These are phyloP conservation scores for Letharia columbiana DNA, from an alignment of 495 filamentous ascomycete genomes.

Conservation along the genomic window DNA sequence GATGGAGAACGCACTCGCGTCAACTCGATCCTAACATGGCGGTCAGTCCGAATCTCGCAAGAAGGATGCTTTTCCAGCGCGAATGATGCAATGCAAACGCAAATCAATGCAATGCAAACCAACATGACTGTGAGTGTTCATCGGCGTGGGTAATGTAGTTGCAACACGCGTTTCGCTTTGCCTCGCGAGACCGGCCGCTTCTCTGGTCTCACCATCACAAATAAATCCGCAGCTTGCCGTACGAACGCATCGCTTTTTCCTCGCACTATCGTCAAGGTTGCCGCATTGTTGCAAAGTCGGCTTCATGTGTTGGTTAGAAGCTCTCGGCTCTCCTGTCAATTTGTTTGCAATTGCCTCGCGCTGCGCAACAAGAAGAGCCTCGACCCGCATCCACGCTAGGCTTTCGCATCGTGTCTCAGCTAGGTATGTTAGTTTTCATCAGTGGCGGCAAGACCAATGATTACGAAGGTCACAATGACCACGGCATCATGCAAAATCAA, in stretches of 20 bases:
- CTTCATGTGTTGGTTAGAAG: background rate
- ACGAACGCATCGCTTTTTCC: constrained; percentile 6
- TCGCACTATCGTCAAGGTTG: constrained; percentile 3
- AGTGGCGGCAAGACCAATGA: background rate
- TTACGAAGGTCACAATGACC: background rate
- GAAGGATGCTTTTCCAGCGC: constrained; percentile 4
- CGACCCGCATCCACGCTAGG: background rate
- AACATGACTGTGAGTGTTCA: background rate
- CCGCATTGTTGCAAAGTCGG: constrained; percentile 3
- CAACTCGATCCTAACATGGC: background rate
- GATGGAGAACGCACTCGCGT: background rate
- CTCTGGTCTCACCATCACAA: constrained; percentile 14
- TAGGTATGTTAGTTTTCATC: background rate
- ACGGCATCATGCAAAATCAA: background rate
- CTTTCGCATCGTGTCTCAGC: background rate
- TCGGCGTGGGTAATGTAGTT: background rate
- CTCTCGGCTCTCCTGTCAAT: constrained; percentile 2
- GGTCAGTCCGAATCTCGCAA: constrained; percentile 1
- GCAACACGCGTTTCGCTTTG: constrained; percentile 9
- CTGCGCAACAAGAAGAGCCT: constrained; percentile 3
- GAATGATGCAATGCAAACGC: constrained; percentile 2
- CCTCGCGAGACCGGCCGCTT: constrained; percentile 13
- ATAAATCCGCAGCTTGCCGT: constrained; percentile 15
- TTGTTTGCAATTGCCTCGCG: background rate
- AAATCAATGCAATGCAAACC: background rate